phyloP scores from a whole-genome alignment of 257 asterid species.

The Gynochthodes officinalis region DNA sequence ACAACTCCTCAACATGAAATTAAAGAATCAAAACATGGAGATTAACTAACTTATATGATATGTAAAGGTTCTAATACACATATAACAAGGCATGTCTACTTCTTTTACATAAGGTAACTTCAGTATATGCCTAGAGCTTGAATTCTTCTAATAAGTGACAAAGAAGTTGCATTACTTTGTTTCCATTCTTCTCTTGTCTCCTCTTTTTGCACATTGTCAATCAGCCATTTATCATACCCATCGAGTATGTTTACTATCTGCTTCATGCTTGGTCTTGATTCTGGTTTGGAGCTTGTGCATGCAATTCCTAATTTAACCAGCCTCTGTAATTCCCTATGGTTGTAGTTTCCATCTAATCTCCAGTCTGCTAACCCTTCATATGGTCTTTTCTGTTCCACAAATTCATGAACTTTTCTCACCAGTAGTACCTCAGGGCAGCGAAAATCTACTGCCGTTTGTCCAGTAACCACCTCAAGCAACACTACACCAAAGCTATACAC shows the following conservation, averaged over 20 bases:
- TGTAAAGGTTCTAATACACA: neutral
- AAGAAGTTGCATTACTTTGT: constrained; percentile 54
- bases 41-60: neutral
- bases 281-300: constrained; percentile 65
- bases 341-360: constrained; percentile 61
- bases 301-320: constrained; percentile 69
- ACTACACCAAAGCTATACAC: constrained; percentile 90
- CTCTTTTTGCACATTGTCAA: constrained; percentile 33
- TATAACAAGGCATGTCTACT: neutral
- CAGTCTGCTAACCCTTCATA: constrained; percentile 57
- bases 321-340: constrained; percentile 56
- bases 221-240: constrained; percentile 70
- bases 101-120: constrained; percentile 21
- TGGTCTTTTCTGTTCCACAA: constrained; percentile 41
- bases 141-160: constrained; percentile 65
- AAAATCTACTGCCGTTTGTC: constrained; percentile 80
- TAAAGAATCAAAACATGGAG: constrained; percentile 5
- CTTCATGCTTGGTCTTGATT: constrained; percentile 71
- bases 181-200: constrained; percentile 71
- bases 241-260: constrained; percentile 81
- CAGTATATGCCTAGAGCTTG: constrained; percentile 86
- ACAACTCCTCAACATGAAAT: neutral
- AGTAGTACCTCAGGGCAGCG: constrained; percentile 53
- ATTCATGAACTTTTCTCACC: constrained; percentile 52
- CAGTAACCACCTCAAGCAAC: constrained; percentile 72